phyloP scores from a whole-genome alignment of 2,329 filamentous ascomycete species.

The Fusarium sp. region DNA sequence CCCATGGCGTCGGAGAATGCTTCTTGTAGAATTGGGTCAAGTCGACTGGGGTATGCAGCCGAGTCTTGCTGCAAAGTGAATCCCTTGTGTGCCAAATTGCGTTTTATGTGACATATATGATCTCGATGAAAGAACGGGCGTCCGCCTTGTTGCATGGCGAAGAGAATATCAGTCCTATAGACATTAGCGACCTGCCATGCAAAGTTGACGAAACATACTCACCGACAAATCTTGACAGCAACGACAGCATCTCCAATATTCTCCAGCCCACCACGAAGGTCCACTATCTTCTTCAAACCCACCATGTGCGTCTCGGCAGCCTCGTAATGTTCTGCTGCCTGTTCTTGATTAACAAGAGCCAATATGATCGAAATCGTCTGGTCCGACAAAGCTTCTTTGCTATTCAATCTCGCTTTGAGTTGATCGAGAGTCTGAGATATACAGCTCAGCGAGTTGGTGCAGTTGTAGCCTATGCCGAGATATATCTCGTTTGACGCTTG shows the following conservation, averaged over 20 bases:
- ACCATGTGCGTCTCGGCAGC: not conserved
- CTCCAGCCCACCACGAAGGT: not conserved
- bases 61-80: not conserved
- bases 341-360: conserved; percentile 7
- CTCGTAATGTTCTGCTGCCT: not conserved
- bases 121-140: not conserved
- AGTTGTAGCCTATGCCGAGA: not conserved
- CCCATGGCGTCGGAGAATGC: not conserved
- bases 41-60: accelerated
- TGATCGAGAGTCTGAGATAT: conserved; percentile 2
- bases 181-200: not conserved
- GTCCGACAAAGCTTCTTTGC: not conserved
- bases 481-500: conserved; percentile 19
- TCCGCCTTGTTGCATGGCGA: not conserved
- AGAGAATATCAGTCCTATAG: conserved; percentile 5
- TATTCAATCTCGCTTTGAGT: not conserved
- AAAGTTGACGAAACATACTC: not conserved
- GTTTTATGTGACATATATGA: not conserved
- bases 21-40: accelerated
- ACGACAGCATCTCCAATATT: not conserved
- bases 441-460: not conserved
- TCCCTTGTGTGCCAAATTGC: accelerated
- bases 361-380: not conserved
- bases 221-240: not conserved
- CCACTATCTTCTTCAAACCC: not conserved